Evolutionary conservation across 2,329 filamentous ascomycete genomes (phyloP), one percentile per base, ranked within the genome.

Genomic region (Xylaria digitata): DNA sequence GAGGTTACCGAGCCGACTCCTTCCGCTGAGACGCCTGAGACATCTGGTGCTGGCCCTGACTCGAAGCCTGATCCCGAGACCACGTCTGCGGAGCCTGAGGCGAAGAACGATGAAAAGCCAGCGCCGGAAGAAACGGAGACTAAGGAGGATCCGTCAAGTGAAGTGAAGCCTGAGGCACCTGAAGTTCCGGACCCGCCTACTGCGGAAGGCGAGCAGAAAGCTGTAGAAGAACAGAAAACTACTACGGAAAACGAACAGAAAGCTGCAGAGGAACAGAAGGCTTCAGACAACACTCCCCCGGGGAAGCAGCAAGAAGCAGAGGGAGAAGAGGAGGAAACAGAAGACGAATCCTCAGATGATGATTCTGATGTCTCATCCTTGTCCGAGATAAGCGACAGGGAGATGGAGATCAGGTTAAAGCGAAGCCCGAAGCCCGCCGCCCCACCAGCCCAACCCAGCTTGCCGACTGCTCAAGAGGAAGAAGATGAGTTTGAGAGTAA

Each of bases 401-500:
- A 81, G 53, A 68, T 83, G 9, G 78, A 82, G 26, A 75, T 80
- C 23, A 67, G 72, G 3, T 68, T 79, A 30, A 72, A 72, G 55
- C n/a, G n/a, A n/a, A n/a, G n/a, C n/a, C n/a, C n/a, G n/a, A n/a
- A n/a, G n/a, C n/a, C 79, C 0, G 71, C 79, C 0, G 70, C 75
- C 0, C 71, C 74, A 2, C 74, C 62, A 6, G 68, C 17, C 63
- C 26, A 26, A 26, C 26, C 26, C 26, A 26, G 26, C 26, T 26
- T 26, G 26, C 26, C 26, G 5, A 43, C 81, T 6, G 78, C 81
- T 2, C 85, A 86, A 43, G 83, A 86, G 43, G 83, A 86, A 21
- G 82, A 81, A 9, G 85, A 87, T 69, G 86, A 88, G 63, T 85
- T 84, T 55, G 83, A 86, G 68, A 80, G 82, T 26, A 83, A 86